A percentile compares a stretch with the other conserved stretches of the same genome.
Evolutionary conservation across 2,329 filamentous ascomycete genomes (phyloP).

Genomic region (Dryadomyces quercus-mongolicae): DNA sequence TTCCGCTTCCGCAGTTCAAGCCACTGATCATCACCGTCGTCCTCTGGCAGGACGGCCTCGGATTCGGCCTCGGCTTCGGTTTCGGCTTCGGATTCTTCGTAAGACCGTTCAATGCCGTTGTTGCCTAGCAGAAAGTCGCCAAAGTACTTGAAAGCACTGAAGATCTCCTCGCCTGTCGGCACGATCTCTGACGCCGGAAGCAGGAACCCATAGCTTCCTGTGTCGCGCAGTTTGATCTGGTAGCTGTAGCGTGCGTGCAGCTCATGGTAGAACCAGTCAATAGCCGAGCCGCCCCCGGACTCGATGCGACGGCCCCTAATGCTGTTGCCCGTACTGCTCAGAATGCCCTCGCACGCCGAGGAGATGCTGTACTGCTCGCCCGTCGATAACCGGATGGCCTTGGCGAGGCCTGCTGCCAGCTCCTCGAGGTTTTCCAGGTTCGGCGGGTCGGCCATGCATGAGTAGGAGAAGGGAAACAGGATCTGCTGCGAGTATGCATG

Average conservation of each 20-base stretch:
- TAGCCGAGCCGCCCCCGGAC: slow-evolving; percentile 67
- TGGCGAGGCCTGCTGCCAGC: slow-evolving; percentile 74
- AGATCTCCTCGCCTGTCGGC: slow-evolving; percentile 78
- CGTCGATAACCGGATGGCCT: slow-evolving; percentile 72
- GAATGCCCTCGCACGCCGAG: slow-evolving; percentile 77
- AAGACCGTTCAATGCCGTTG: slow-evolving; percentile 46
- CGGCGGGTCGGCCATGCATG: slow-evolving; percentile 65
- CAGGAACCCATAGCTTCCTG: slow-evolving; percentile 87
- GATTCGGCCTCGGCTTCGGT: not conserved
- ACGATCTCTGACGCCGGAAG: slow-evolving; percentile 78
- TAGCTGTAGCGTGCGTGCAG: slow-evolving; percentile 74
- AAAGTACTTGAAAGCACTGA: slow-evolving; percentile 72
- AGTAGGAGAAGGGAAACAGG: slow-evolving; percentile 82
- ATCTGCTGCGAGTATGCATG: slow-evolving; percentile 96
- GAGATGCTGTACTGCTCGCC: slow-evolving; percentile 66
- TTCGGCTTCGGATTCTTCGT: not conserved
- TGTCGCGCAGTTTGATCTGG: slow-evolving; percentile 88
- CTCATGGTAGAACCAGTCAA: slow-evolving; percentile 94
- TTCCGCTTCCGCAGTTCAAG: slow-evolving; percentile 3
- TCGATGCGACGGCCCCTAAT: slow-evolving; percentile 73
- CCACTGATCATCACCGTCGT: not conserved
- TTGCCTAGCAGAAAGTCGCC: slow-evolving; percentile 67
- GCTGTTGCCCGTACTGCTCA: slow-evolving; percentile 43
- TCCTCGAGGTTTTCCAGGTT: slow-evolving; percentile 88
- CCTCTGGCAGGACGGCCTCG: not conserved